Base-by-base conservation (phyloP, 2,329 filamentous ascomycete species). In the Leptographium wingfieldii region DNA sequence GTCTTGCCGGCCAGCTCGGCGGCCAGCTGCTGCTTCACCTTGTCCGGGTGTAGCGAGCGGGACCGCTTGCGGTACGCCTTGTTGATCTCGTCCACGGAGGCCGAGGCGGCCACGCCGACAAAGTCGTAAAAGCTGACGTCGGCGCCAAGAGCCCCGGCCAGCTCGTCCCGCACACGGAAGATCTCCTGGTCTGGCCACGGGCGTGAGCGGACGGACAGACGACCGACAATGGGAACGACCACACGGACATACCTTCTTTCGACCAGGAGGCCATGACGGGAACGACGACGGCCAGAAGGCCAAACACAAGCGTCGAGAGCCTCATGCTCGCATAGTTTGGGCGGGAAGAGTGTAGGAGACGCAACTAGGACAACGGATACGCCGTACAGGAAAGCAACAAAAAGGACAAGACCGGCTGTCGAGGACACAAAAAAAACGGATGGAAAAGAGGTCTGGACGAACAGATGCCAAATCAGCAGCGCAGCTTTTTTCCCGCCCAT, bases 101-200 rank as follows among this genome's bases (percentile, higher is more conserved):
- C 92, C 61, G 80, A 80, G 62, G 84, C 77, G 57, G 80, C 77
- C 65, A 96, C 81, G 68, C 87, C 91, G 64, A 99, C 79, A 74
- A 96, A 94, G 70, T 95, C 86, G 82, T 99, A 99, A 75, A 99
- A 99, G 67, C 89, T 94, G 62, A 90, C 81, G 63, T 88, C 86
- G 57, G 78, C 69, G 61, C 94, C 91, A 72, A 96, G 89, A 65
- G 84, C 77, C 53, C 83, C 75, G 62, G 82, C 76, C 60, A 99
- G 82, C 72, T 97, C 94, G 75, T 96, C 91, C 69, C 87, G 87
- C 63, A 99, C 80, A 67, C 91, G 88, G 78, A 99, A 99, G 76
- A 99, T 97, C 76, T 99, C 94, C 71, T 95, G 90, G 75, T 99
- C 94, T 95, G 68, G 9, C 43, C 33, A 35, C 9, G 33, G 33